These are phyloP conservation scores for Cladobotryum protrusum DNA, from an alignment of 2,329 filamentous ascomycete genomes.

Conservation along the genomic window DNA sequence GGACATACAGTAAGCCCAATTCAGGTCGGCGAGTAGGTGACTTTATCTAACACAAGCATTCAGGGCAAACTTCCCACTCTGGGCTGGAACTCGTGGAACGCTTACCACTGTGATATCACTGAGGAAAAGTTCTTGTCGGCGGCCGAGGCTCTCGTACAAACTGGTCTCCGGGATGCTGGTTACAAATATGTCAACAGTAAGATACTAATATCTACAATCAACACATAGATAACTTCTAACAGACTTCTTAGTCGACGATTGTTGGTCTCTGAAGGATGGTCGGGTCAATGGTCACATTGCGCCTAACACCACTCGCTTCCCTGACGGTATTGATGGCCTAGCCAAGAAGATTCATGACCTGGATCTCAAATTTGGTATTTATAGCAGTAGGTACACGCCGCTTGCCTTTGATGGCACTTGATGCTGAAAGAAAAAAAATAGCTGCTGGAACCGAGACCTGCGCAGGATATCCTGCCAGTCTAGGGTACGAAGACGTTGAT, in stretches of 20 bases:
- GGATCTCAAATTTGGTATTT: conserved; percentile 58
- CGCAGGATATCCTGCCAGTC: conserved; percentile 36
- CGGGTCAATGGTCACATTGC: conserved; percentile 30
- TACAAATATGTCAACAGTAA: conserved; percentile 50
- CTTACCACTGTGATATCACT: conserved; percentile 44
- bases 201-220: neutral
- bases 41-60: neutral
- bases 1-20: conserved; percentile 2
- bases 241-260: conserved; percentile 46
- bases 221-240: neutral
- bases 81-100: conserved; percentile 50
- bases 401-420: neutral
- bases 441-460: conserved; percentile 17
- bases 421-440: conserved; percentile 5
- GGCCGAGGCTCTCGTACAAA: conserved; percentile 40
- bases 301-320: conserved; percentile 47
- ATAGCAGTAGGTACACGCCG: conserved; percentile 41
- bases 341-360: conserved; percentile 48
- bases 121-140: conserved; percentile 43
- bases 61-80: conserved; percentile 30
- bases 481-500: conserved; percentile 52
- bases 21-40: neutral
- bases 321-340: conserved; percentile 48
- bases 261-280: conserved; percentile 46
- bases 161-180: conserved; percentile 46